Percentiles rank a stretch among this genome's conserved stretches.
phyloP scores from a whole-genome alignment of 331 rosid species.

The Pyracantha coccinea region DNA sequence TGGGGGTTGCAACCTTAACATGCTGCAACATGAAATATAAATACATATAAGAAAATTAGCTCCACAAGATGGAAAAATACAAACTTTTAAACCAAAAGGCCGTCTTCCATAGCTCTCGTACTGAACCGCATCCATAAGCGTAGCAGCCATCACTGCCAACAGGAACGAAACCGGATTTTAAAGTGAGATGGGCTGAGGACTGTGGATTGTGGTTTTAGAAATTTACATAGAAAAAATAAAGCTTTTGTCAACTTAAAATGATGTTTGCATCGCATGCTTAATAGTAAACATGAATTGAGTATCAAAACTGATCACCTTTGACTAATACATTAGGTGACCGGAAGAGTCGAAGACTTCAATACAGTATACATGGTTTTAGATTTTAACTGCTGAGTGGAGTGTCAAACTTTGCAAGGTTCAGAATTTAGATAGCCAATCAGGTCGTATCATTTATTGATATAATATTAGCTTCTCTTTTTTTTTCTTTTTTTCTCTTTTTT shows the following conservation, averaged over 20 bases:
- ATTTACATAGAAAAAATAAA: too few relatives aligned
- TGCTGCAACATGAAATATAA: slow-evolving; percentile 28
- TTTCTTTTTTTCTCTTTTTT: too few relatives aligned
- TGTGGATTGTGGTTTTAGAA: not conserved
- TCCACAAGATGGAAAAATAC: not conserved
- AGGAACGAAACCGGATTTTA: too few relatives aligned
- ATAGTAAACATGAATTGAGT: too few relatives aligned
- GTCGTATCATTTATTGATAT: not conserved
- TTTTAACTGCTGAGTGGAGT: not conserved
- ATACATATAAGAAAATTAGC: not conserved
- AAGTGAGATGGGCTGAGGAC: not conserved
- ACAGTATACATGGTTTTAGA: not conserved
- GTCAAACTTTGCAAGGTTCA: not conserved
- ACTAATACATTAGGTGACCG: too few relatives aligned
- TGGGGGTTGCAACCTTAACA: slow-evolving; percentile 52
- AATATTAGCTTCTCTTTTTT: too few relatives aligned
- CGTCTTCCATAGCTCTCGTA: slow-evolving; percentile 29
- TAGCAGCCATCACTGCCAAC: slow-evolving; percentile 19
- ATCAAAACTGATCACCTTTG: too few relatives aligned
- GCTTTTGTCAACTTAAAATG: too few relatives aligned
- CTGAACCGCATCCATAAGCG: slow-evolving; percentile 33
- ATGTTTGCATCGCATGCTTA: too few relatives aligned
- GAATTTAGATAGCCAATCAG: not conserved
- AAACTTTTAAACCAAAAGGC: slow-evolving; percentile 25
- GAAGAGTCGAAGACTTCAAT: too few relatives aligned